A percentile compares a stretch with the other conserved stretches of the same genome.
Conservation (phyloP, 202 grass and related monocot genomes). For the Carex sylvatica region DNA sequence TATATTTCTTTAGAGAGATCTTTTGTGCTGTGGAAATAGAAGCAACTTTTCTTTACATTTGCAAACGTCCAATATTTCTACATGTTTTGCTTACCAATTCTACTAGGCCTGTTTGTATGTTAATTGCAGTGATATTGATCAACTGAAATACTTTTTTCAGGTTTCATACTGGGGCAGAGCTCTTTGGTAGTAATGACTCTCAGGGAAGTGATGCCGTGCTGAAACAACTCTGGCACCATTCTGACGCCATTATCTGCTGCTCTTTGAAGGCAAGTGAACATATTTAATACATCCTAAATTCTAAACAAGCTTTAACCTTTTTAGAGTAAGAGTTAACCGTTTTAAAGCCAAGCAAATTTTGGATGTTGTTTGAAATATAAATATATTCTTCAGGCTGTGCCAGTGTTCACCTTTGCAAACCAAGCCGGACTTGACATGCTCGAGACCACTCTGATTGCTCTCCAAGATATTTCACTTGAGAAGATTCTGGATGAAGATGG, state of each 20-base stretch:
- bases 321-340: not conserved
- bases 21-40: too few relatives aligned
- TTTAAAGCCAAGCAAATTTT: not conserved
- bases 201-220: constrained; percentile 45
- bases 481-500: constrained; percentile 58
- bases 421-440: constrained; percentile 87
- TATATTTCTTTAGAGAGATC: too few relatives aligned
- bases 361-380: not conserved
- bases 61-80: too few relatives aligned
- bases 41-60: too few relatives aligned
- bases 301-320: not conserved
- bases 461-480: constrained; percentile 81
- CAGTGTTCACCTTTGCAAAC: constrained; percentile 79
- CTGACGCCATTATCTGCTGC: constrained; percentile 74
- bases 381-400: constrained; percentile 41
- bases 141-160: constrained; percentile 26
- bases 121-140: not conserved
- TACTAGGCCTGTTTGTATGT: not conserved
- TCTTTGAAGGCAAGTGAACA: constrained; percentile 58
- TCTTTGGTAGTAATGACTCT: constrained; percentile 39
- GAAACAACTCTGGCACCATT: constrained; percentile 74
- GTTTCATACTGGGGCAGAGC: constrained; percentile 65
- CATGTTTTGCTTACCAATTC: too few relatives aligned
- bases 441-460: constrained; percentile 72
- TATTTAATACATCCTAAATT: not conserved